Base-by-base conservation (phyloP, 805 yeast genomes). In the Candida railenensis region DNA sequence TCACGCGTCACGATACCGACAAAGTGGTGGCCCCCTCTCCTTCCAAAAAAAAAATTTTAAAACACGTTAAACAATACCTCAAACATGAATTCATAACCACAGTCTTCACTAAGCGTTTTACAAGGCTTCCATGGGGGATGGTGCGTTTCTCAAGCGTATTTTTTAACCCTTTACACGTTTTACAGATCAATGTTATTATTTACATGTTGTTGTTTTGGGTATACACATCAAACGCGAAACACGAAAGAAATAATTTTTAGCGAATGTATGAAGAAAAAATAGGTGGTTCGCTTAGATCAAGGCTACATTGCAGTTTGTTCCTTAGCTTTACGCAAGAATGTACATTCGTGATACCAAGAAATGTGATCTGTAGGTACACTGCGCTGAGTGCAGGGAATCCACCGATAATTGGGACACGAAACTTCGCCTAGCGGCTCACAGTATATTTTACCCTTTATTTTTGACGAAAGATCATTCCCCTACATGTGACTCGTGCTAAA, bases 191-290 rank as follows among this genome's bases (percentile, higher is more conserved):
- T 25, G 30, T 25, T 25, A 25, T 25, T 25, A 25, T 25, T 25
- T 25, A 25, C 30, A 7, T 25, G 30, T 25, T 25, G 5, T 7
- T 25, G 30, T 25, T 25, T 25, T 25, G 11, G 30, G 11, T 7
- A 25, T 25, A 25, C 30, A 25, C 30, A 36, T 22, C 9, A 18
- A 36, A 36, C 39, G 39, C 39, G 39, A 36, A 36, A 15, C 39
- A 36, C 39, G 39, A 14, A 16, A 36, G 18, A 14, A n/a, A 16
- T 34, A 5, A 7, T 8, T 34, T 15, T 8, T 34, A 16, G 19
- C 19, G 37, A 16, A 8, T 5, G 7, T n/a, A 7, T 14, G 15
- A 5, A 34, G 37, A 33, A 33, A 25, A 25, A 25, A 25, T 25
- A 11, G 30, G 30, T 5, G 30, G 30, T 11, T 7, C 22, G 39